Conservation (phyloP, 345 rosid genomes). For the Citrus trifoliata region DNA sequence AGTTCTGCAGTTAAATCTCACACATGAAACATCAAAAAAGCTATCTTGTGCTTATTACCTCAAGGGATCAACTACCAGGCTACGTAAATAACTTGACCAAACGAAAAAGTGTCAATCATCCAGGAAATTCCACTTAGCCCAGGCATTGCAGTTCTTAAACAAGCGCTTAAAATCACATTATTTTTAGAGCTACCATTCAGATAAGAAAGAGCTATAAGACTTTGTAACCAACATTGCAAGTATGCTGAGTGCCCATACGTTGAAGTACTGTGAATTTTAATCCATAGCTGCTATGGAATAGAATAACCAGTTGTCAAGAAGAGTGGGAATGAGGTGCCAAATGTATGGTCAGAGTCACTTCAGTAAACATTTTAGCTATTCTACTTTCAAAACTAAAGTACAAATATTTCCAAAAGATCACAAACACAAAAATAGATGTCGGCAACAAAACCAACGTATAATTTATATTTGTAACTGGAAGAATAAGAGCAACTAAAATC, state of each 20-base stretch:
- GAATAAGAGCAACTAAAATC: not conserved
- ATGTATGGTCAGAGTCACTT: not conserved
- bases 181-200: not conserved
- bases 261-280: not conserved
- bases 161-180: not conserved
- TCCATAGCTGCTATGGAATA: not conserved
- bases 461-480: not conserved
- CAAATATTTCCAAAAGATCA: too few relatives aligned
- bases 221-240: not conserved
- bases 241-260: not conserved
- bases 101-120: not conserved
- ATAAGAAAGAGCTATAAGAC: not conserved
- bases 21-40: not conserved
- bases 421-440: not conserved
- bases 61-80: not conserved
- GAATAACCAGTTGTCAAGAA: not conserved
- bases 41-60: not conserved
- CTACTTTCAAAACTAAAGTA: too few relatives aligned
- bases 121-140: not conserved
- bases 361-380: not conserved
- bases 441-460: not conserved
- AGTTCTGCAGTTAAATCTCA: constrained; percentile 43
- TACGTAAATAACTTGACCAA: not conserved
- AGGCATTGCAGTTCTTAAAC: not conserved
- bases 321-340: not conserved